A percentile compares a stretch with the other conserved stretches of the same genome.
Conservation (phyloP, 208 protist genomes). For the Angomonas ambiguus region DNA sequence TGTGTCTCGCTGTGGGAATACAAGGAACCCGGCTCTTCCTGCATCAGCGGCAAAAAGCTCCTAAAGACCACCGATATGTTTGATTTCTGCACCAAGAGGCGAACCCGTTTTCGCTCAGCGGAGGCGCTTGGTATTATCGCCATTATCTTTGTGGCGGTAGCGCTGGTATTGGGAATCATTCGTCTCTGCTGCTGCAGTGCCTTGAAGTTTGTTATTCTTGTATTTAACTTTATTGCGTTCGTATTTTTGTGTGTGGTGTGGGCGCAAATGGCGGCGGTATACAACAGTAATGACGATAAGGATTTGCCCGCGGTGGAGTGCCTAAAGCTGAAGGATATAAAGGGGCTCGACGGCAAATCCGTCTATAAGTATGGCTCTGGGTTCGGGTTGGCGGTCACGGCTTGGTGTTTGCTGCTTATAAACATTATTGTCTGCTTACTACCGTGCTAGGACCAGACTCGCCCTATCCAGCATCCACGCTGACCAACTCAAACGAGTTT, state of each 20-base stretch:
- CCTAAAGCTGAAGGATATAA: background rate
- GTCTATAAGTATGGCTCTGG: constrained; percentile 1
- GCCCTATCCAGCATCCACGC: too few relatives aligned
- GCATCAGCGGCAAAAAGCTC: background rate
- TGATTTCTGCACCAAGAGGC: background rate
- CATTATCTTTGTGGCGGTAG: background rate
- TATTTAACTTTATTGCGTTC: background rate
- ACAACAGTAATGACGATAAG: background rate
- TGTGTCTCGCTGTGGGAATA: background rate
- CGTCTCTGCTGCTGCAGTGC: constrained; percentile 1
- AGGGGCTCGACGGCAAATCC: background rate
- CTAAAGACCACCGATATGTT: background rate
- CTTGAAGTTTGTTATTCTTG: background rate
- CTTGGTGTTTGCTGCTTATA: background rate
- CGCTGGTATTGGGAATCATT: background rate
- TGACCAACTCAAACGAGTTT: background rate
- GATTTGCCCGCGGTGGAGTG: background rate
- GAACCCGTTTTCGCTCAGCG: background rate
- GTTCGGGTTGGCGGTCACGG: background rate
- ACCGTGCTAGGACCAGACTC: constrained; percentile 6
- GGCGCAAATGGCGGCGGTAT: background rate
- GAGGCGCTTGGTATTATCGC: background rate
- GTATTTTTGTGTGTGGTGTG: background rate
- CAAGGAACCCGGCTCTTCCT: background rate
- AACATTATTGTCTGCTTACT: background rate